Base-by-base conservation (phyloP, 2,329 filamentous ascomycete genomes). In the Tolypocladium pustulatum region DNA sequence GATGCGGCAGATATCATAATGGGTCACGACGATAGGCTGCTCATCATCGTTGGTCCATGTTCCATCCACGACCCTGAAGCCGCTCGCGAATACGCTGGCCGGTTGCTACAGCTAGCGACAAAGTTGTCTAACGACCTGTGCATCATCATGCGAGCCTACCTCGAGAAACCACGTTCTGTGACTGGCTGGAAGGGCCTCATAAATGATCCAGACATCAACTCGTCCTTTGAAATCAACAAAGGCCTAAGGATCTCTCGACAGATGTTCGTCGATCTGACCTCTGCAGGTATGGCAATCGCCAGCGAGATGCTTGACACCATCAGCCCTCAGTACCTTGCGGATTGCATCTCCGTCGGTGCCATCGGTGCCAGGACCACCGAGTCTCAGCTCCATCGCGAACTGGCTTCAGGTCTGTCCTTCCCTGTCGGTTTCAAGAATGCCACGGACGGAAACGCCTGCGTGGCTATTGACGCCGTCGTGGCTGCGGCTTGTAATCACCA, bases 341-440 rank as follows among this genome's bases (percentile, higher is more conserved):
- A 99, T 75, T 84, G 96, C 66, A 92, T 99, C 73, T 96, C 91
- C 0, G 87, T 97, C 32, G 94, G 94, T 61, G 94, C 94, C 59
- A 95, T 99, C 69, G 94, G 94, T 62, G 94, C 94, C 49, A 86
- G 94, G 65, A 99, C 94, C 51, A 97, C 94, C 55, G 94, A 99
- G 78, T 94, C 89, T 58, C 94, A 99, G 78, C 81, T 97, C 64
- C 94, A 99, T 78, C 88, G 94, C 63, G 94, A 99, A 78, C 84
- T 99, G 63, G 94, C 94, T 7, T 95, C 90, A 36, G 94, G 94
- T 66, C 82, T 97, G 57, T 96, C 90, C 59, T 97, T 97, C 87
- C 94, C 94, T 30, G 92, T 99, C 65, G 94, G 94, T 60, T 99
- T 97, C 88, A 99, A 99, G 85, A 99, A 99, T 76, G 94, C 94